Percentiles rank a stretch among this genome's conserved stretches.
phyloP scores from a whole-genome alignment of 148 eudicot genomes.

The Camellia sinensis region DNA sequence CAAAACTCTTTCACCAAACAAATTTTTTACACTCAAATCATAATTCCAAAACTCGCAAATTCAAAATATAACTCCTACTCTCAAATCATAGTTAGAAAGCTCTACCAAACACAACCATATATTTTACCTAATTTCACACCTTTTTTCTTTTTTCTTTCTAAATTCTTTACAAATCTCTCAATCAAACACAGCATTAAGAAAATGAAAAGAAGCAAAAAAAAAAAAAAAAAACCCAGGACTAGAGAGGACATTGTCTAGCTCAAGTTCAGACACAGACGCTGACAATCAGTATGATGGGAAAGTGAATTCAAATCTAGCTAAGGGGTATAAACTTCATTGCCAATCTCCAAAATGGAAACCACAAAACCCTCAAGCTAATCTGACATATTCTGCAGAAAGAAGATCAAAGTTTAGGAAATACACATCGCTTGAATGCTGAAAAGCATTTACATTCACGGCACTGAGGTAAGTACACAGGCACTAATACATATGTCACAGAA shows the following conservation, averaged over 20 bases:
- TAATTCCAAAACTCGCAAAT: too few species aligned
- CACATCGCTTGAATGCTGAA: not conserved
- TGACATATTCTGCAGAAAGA: constrained; percentile 9
- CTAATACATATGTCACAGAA: not conserved
- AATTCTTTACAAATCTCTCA: too few species aligned
- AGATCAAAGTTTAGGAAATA: constrained; percentile 6
- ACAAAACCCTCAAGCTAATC: constrained; percentile 8
- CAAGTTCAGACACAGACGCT: constrained; percentile 12
- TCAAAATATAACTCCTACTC: too few species aligned
- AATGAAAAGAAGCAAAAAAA: too few species aligned
- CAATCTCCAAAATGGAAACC: constrained; percentile 15
- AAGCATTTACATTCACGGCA: not conserved
- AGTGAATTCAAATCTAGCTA: constrained; percentile 4
- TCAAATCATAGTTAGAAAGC: too few species aligned
- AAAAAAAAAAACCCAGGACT: not conserved
- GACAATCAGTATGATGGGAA: not conserved
- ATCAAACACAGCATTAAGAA: too few species aligned
- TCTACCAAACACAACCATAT: too few species aligned
- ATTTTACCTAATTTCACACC: too few species aligned
- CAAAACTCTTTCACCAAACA: too few species aligned
- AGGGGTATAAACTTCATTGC: not conserved
- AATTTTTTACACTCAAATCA: too few species aligned
- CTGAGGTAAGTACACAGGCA: not conserved
- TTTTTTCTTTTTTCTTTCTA: too few species aligned
- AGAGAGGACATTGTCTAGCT: constrained; percentile 8